phyloP scores from a whole-genome alignment of 2,329 filamentous ascomycete species.

The Penicillium sp. region DNA sequence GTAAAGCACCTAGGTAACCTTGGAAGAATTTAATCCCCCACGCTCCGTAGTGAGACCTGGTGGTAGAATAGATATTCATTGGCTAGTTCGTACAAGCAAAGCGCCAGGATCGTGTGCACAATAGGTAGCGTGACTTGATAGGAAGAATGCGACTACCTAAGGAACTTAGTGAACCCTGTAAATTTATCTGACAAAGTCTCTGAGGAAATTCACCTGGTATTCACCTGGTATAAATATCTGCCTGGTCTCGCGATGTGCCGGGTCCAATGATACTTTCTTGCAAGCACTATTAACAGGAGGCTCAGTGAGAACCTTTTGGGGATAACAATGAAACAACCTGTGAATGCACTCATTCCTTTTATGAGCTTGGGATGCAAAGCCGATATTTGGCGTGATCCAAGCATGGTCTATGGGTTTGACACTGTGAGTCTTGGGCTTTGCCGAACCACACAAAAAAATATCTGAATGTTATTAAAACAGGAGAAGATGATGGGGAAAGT shows the following conservation, averaged over 20 bases:
- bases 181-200: background rate
- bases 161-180: background rate
- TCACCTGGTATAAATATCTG: background rate
- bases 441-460: background rate
- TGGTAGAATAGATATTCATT: conserved; percentile 4
- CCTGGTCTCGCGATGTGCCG: background rate
- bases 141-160: background rate
- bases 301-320: background rate
- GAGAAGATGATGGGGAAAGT: too few relatives aligned
- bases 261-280: background rate
- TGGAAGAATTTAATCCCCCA: background rate
- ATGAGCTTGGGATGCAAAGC: background rate
- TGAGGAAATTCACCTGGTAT: background rate
- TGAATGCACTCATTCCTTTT: background rate
- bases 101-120: too few relatives aligned
- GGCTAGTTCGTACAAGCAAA: conserved; percentile 8
- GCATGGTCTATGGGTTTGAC: background rate
- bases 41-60: background rate
- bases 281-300: background rate
- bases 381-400: background rate
- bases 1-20: too few relatives aligned
- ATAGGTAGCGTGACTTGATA: background rate
- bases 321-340: background rate
- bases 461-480: too few relatives aligned
- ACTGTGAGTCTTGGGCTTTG: background rate